Percentiles rank a stretch among this genome's conserved stretches.
These are phyloP conservation scores for Rubia yunnanensis DNA, from an alignment of 257 asterid genomes.

Conservation along the genomic window DNA sequence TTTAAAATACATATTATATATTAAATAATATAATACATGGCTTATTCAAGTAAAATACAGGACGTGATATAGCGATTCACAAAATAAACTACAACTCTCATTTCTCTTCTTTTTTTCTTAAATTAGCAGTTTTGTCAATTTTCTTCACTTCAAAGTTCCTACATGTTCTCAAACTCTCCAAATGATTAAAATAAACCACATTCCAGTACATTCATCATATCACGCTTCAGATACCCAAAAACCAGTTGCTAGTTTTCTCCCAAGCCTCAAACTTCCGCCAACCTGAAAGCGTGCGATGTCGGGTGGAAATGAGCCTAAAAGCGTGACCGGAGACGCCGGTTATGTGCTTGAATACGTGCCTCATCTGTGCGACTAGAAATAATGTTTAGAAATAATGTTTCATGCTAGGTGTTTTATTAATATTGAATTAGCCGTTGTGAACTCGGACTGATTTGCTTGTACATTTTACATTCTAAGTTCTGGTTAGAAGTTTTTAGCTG, in stretches of 20 bases:
- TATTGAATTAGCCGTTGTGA: too few relatives aligned
- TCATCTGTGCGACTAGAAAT: slow-evolving; percentile 57
- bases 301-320: slow-evolving; percentile 22
- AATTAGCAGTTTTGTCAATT: not conserved
- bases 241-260: not conserved
- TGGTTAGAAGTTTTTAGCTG: too few relatives aligned
- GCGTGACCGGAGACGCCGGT: slow-evolving; percentile 44
- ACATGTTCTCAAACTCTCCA: not conserved
- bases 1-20: too few relatives aligned
- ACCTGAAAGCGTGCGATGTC: not conserved
- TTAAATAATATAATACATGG: too few relatives aligned
- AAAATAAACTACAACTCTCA: not conserved
- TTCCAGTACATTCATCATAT: not conserved
- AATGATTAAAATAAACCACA: not conserved
- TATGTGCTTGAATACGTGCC: slow-evolving; percentile 63
- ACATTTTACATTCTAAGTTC: too few relatives aligned
- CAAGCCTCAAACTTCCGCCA: not conserved
- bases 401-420: too few relatives aligned
- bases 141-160: not conserved
- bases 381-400: too few relatives aligned
- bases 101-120: not conserved
- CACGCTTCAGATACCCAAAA: not conserved
- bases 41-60: too few relatives aligned
- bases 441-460: too few relatives aligned
- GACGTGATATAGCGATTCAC: too few relatives aligned